phyloP scores from a whole-genome alignment of 495 filamentous ascomycete genomes.

The Parathielavia hyrcaniae region DNA sequence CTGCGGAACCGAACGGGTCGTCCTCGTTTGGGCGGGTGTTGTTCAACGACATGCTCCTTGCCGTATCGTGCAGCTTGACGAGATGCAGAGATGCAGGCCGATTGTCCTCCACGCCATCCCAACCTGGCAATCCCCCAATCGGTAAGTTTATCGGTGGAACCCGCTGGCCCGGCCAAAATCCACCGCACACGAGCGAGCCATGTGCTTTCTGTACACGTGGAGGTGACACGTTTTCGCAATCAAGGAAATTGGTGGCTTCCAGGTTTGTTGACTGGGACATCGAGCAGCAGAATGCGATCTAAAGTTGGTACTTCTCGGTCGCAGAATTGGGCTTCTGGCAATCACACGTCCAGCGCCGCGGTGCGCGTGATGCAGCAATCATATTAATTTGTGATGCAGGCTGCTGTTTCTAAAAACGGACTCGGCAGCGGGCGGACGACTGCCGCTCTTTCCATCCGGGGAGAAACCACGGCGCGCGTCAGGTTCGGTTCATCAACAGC shows the following conservation, averaged over 20 bases:
- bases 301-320: conserved; percentile 13
- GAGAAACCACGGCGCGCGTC: no score
- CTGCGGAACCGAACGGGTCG: conserved; percentile 10
- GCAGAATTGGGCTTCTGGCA: conserved; percentile 22
- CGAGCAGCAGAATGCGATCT: conserved; percentile 25
- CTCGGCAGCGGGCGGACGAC: conserved; percentile 7
- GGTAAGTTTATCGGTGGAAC: no score
- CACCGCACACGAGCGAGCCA: no score
- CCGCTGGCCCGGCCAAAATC: no score
- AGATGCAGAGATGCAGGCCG: conserved; percentile 11
- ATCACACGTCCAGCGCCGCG: conserved; percentile 26
- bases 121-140: conserved; percentile 2
- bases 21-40: conserved; percentile 9
- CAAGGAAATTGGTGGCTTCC: not conserved
- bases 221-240: no score
- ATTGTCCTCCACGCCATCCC: conserved; percentile 19
- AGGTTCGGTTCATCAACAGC: no score
- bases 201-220: no score
- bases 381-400: conserved; percentile 28
- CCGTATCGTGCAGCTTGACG: conserved; percentile 20
- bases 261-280: not conserved
- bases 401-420: conserved; percentile 21
- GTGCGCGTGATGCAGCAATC: conserved; percentile 31
- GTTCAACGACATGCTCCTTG: conserved; percentile 15
- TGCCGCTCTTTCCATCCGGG: not conserved